phyloP scores from a whole-genome alignment of 257 asterid genomes.

The Lycium ferocissimum region DNA sequence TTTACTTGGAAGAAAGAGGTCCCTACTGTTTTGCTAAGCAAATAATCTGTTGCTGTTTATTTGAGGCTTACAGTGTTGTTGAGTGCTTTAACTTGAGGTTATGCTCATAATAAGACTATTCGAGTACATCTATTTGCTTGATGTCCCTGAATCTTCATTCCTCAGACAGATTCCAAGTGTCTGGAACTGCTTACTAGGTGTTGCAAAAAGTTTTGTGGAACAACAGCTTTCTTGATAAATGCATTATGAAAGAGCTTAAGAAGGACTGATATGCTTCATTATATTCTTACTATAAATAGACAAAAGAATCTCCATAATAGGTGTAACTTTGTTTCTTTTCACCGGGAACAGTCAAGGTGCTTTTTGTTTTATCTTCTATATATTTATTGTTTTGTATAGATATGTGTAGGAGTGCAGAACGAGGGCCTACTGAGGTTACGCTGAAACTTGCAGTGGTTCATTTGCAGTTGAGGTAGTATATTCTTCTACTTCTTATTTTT shows the following conservation, averaged over 20 bases:
- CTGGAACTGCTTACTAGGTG: background rate
- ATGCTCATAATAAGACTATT: too few relatives aligned
- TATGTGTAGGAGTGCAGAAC: too few relatives aligned
- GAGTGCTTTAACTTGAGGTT: background rate
- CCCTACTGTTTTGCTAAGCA: background rate
- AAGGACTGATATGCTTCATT: too few relatives aligned
- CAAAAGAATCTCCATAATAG: too few relatives aligned
- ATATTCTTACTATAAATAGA: too few relatives aligned
- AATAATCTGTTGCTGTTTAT: background rate
- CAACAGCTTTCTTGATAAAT: background rate
- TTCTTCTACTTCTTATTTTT: too few relatives aligned
- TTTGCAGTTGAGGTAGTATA: too few relatives aligned
- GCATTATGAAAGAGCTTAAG: background rate
- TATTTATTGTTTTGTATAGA: too few relatives aligned
- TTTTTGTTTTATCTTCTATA: background rate
- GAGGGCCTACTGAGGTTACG: too few relatives aligned
- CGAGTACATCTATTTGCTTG: background rate
- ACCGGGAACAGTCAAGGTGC: too few relatives aligned
- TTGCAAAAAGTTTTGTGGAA: background rate
- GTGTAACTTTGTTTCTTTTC: too few relatives aligned
- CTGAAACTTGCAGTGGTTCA: too few relatives aligned
- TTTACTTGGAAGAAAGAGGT: background rate
- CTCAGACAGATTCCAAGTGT: background rate
- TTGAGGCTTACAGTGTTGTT: background rate
- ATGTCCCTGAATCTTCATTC: background rate